Conservation (phyloP, 805 yeast species). For the Hanseniaspora taiwanica region DNA sequence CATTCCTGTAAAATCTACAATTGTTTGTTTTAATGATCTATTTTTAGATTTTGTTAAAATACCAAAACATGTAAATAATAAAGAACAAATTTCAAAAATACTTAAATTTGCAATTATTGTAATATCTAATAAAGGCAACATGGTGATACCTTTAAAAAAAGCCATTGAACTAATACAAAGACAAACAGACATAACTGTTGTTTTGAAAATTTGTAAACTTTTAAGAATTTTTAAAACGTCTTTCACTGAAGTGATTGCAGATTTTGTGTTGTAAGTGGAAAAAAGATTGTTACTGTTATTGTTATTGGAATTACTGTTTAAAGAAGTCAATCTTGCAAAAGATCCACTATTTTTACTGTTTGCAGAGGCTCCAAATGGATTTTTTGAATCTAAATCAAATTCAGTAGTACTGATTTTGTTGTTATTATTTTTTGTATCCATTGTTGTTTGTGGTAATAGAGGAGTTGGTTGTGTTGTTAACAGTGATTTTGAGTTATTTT, state of each 20-base stretch:
- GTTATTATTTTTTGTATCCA: neutral
- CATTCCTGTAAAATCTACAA: slow-evolving; percentile 14
- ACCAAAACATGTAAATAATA: slow-evolving; percentile 21
- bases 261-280: neutral
- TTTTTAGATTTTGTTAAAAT: slow-evolving; percentile 2
- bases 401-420: neutral
- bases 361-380: too few species aligned
- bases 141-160: slow-evolving; percentile 5
- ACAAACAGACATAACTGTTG: slow-evolving; percentile 9
- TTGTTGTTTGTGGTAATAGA: neutral
- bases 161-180: slow-evolving; percentile 6
- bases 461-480: neutral
- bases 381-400: too few species aligned
- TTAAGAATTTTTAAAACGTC: slow-evolving; percentile 13
- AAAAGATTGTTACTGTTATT: neutral
- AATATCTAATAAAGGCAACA: slow-evolving; percentile 5
- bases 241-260: too few species aligned
- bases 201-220: slow-evolving; percentile 11
- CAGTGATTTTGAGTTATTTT: too few species aligned
- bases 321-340: too few species aligned
- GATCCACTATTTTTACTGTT: too few species aligned
- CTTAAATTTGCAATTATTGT: slow-evolving; percentile 5
- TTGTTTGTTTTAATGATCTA: neutral
- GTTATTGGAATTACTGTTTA: too few species aligned
- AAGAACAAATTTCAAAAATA: slow-evolving; percentile 21